phyloP scores from a whole-genome alignment of 2,329 filamentous ascomycete genomes.

The Penicillium frequentans region DNA sequence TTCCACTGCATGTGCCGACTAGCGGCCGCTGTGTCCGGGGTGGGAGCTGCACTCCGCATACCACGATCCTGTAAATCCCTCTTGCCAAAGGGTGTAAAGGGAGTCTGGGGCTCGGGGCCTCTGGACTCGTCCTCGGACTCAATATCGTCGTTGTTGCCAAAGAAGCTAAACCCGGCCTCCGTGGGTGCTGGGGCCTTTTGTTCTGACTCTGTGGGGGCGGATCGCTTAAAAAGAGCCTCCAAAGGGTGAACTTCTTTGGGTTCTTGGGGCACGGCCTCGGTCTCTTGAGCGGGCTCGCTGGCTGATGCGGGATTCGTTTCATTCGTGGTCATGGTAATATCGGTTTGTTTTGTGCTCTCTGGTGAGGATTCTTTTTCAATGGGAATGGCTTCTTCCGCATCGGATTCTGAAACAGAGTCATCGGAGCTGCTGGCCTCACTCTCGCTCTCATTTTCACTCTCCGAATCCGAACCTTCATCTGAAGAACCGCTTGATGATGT shows the following conservation, averaged over 20 bases:
- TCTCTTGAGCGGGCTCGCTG: conserved; percentile 10
- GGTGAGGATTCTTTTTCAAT: not conserved
- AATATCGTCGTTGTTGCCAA: conserved; percentile 58
- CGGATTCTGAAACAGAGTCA: conserved; percentile 29
- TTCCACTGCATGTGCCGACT: conserved; percentile 40
- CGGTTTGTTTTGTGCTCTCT: conserved; percentile 7
- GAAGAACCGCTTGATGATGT: conserved; percentile 40
- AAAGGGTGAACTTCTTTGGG: conserved; percentile 73
- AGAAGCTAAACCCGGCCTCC: conserved; percentile 75
- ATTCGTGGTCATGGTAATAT: conserved; percentile 8
- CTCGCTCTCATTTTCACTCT: conserved; percentile 5
- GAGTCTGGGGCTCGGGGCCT: conserved; percentile 66
- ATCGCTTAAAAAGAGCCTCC: conserved; percentile 85
- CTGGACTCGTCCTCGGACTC: conserved; percentile 49
- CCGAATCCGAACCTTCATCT: conserved; percentile 20
- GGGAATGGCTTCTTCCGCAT: conserved; percentile 24
- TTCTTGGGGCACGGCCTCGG: conserved; percentile 24
- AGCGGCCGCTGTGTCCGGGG: conserved; percentile 85
- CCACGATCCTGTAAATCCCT: conserved; percentile 68
- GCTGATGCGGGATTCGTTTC: conserved; percentile 3
- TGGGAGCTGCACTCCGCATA: conserved; percentile 86
- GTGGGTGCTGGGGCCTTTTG: conserved; percentile 41
- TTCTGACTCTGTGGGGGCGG: conserved; percentile 45
- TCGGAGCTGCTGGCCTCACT: conserved; percentile 27
- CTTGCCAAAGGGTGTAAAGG: conserved; percentile 79